These are phyloP conservation scores for Botrytis pseudocinerea DNA, from an alignment of 2,329 filamentous ascomycete species.

Conservation along the genomic window DNA sequence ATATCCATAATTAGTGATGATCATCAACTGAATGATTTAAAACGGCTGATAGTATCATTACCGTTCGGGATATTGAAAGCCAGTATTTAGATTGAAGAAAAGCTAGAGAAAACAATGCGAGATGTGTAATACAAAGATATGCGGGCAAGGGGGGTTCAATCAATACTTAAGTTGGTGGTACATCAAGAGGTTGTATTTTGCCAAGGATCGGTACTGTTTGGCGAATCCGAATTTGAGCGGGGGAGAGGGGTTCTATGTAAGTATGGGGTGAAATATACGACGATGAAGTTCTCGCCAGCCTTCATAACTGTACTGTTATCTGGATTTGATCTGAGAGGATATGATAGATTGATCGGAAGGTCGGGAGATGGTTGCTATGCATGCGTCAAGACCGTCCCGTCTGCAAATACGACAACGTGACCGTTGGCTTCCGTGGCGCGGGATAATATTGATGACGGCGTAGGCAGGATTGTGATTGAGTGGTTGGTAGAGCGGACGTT, in stretches of 20 bases:
- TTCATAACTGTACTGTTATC: background rate
- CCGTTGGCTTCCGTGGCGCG: background rate
- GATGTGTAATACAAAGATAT: slow-evolving; percentile 3
- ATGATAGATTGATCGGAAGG: background rate
- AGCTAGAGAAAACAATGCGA: slow-evolving; percentile 5
- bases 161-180: slow-evolving; percentile 9
- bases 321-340: slow-evolving; percentile 9
- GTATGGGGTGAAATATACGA: slow-evolving; percentile 8
- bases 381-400: slow-evolving; percentile 5
- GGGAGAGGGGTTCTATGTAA: slow-evolving; percentile 15
- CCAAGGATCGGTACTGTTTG: slow-evolving; percentile 9
- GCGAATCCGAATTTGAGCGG: slow-evolving; percentile 8
- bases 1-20: slow-evolving; percentile 8
- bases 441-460: slow-evolving; percentile 10
- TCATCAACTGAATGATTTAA: background rate
- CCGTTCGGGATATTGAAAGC: background rate
- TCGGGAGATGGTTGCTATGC: slow-evolving; percentile 2
- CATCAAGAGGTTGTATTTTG: slow-evolving; percentile 12
- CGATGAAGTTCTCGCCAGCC: slow-evolving; percentile 7
- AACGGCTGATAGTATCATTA: slow-evolving; percentile 7
- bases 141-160: background rate
- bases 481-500: background rate
- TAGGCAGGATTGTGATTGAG: background rate
- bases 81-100: slow-evolving; percentile 1
- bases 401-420: slow-evolving; percentile 7